phyloP scores from a whole-genome alignment of 2,329 filamentous ascomycete genomes.

The Penicillium crustosum region DNA sequence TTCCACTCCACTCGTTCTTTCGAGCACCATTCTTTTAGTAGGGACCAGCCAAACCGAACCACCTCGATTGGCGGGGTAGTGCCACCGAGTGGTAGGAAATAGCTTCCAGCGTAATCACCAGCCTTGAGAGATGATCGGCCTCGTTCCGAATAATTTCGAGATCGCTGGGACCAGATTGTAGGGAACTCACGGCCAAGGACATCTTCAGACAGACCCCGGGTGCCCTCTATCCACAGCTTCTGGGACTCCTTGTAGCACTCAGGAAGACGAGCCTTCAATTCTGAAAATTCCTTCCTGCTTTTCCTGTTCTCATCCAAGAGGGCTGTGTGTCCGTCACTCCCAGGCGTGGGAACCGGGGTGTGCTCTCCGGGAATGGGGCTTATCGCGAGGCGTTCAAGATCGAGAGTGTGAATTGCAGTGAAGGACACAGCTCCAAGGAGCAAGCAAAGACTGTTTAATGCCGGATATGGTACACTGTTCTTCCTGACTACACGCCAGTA shows the following conservation, averaged over 20 bases:
- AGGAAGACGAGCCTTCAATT: slow-evolving; percentile 42
- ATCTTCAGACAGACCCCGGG: slow-evolving; percentile 42
- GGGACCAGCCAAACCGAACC: slow-evolving; percentile 45
- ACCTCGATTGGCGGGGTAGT: slow-evolving; percentile 47
- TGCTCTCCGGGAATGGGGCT: slow-evolving; percentile 42
- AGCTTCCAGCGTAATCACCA: slow-evolving; percentile 39
- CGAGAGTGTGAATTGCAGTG: slow-evolving; percentile 46
- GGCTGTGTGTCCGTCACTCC: slow-evolving; percentile 44
- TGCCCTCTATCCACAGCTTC: slow-evolving; percentile 46
- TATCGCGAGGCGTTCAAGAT: slow-evolving; percentile 46
- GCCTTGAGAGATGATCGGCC: slow-evolving; percentile 36
- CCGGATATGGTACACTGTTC: slow-evolving; percentile 40
- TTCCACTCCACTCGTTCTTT: slow-evolving; percentile 49
- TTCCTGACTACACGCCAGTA: slow-evolving; percentile 49
- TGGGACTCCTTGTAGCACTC: slow-evolving; percentile 45
- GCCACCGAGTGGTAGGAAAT: slow-evolving; percentile 46
- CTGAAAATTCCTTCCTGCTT: slow-evolving; percentile 39
- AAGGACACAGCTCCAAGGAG: slow-evolving; percentile 50
- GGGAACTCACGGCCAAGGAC: slow-evolving; percentile 45
- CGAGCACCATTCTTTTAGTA: slow-evolving; percentile 49
- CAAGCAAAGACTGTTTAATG: slow-evolving; percentile 46
- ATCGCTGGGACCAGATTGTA: slow-evolving; percentile 45
- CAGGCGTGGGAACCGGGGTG: slow-evolving; percentile 43
- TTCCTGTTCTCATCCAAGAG: slow-evolving; percentile 39
- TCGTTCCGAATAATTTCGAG: slow-evolving; percentile 39